Evolutionary conservation across 495 filamentous ascomycete genomes (phyloP).

Genomic region (Choiromyces venosus): DNA sequence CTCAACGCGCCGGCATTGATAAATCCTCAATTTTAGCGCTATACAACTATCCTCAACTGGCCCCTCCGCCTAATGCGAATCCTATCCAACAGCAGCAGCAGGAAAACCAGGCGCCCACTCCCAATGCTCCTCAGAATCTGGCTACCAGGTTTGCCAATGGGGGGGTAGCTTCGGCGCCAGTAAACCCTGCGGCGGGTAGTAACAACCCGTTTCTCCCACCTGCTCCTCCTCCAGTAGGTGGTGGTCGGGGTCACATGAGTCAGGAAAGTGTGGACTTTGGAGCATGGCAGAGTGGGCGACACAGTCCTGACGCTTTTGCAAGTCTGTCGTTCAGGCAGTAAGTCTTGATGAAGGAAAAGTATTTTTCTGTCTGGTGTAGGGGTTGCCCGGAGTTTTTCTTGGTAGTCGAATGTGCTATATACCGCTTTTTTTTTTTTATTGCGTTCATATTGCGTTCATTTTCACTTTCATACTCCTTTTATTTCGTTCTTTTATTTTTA

Average conservation of each 20-base stretch:
- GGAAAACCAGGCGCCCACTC: slow-evolving; percentile 13
- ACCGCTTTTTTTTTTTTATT: background rate
- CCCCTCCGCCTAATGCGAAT: slow-evolving; percentile 48
- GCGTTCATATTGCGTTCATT: background rate
- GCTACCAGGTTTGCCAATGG: background rate
- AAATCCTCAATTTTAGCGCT: slow-evolving; percentile 84
- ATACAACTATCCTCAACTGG: slow-evolving; percentile 72
- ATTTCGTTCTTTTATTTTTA: background rate
- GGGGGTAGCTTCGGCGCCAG: background rate
- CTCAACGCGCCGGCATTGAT: slow-evolving; percentile 53
- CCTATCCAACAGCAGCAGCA: slow-evolving; percentile 41
- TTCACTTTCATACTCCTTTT: background rate
- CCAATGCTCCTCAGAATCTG: background rate
- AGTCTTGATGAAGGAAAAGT: slow-evolving; percentile 6
- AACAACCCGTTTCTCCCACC: slow-evolving; percentile 44
- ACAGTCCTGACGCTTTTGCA: slow-evolving; percentile 96
- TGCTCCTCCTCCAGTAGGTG: slow-evolving; percentile 21
- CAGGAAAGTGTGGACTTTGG: slow-evolving; percentile 84
- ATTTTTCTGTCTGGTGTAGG: slow-evolving; percentile 5
- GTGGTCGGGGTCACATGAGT: slow-evolving; percentile 59
- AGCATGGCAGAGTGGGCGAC: slow-evolving; percentile 65
- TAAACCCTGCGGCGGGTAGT: slow-evolving; percentile 35
- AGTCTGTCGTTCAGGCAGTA: slow-evolving; percentile 59
- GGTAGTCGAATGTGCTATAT: slow-evolving; percentile 1
- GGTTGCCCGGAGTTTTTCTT: slow-evolving; percentile 1